A percentile compares a stretch with the other conserved stretches of the same genome.
Conservation (phyloP, 164 flowering plant species). For the Vitis vinifera region DNA sequence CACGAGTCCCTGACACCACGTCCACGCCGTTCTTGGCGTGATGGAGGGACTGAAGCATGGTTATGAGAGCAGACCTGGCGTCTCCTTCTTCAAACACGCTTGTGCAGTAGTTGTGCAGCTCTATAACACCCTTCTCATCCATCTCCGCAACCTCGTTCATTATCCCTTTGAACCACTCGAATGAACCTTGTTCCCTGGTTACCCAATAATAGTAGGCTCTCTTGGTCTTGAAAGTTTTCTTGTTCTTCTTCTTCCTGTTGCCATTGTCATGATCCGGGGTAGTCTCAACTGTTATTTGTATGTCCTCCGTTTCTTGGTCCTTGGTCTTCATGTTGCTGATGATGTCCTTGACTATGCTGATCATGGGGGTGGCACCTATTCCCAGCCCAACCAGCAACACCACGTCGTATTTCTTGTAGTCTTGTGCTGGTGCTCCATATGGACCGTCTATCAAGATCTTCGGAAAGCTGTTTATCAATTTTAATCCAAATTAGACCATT, state of each 20-base stretch:
- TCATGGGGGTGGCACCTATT: slow-evolving; percentile 92
- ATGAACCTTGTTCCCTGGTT: slow-evolving; percentile 59
- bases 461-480: slow-evolving; percentile 50
- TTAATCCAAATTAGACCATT: neutral
- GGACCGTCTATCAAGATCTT: slow-evolving; percentile 86
- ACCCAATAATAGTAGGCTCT: slow-evolving; percentile 68
- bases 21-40: slow-evolving; percentile 63
- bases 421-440: slow-evolving; percentile 95
- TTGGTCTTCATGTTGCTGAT: slow-evolving; percentile 61
- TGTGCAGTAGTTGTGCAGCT: slow-evolving; percentile 65
- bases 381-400: slow-evolving; percentile 87
- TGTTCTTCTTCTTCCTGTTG: slow-evolving; percentile 10
- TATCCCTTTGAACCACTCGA: slow-evolving; percentile 68
- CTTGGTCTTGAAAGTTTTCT: slow-evolving; percentile 31
- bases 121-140: slow-evolving; percentile 46
- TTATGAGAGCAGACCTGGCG: slow-evolving; percentile 56
- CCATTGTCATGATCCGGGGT: neutral
- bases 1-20: slow-evolving; percentile 57
- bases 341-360: slow-evolving; percentile 88
- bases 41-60: slow-evolving; percentile 60
- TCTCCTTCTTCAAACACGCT: slow-evolving; percentile 72
- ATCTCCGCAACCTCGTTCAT: slow-evolving; percentile 62
- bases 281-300: slow-evolving; percentile 11
- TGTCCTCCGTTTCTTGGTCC: slow-evolving; percentile 32
- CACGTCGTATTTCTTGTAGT: slow-evolving; percentile 87